Evolutionary conservation across 768 basidiomycete genomes (phyloP).

Genomic region (Psilocybe subaeruginosa): DNA sequence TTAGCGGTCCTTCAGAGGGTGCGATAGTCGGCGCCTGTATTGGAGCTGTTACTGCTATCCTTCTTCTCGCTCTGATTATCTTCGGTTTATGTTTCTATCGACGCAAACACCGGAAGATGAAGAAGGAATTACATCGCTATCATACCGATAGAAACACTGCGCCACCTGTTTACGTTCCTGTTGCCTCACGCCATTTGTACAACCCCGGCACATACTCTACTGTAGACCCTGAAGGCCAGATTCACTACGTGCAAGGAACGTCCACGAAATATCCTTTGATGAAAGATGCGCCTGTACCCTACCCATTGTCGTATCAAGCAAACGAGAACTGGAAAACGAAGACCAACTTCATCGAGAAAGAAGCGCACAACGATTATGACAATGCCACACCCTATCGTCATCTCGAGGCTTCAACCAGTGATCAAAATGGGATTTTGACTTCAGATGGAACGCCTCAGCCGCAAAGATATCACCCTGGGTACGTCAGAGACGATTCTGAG

Average conservation of each 20-base stretch:
- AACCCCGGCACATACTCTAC: not conserved
- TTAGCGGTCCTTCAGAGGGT: not conserved
- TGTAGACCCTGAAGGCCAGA: not conserved
- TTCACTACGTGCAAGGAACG: not conserved
- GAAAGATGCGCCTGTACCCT: not conserved
- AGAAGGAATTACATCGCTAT: not conserved
- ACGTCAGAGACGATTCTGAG: not conserved
- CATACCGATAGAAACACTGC: not conserved
- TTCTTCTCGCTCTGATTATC: not conserved
- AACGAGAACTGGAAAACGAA: not conserved
- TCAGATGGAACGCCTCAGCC: not conserved
- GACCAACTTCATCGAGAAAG: not conserved
- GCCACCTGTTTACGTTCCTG: not conserved
- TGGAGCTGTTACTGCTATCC: not conserved
- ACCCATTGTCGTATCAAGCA: not conserved
- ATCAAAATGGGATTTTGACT: not conserved
- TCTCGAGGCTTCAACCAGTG: not conserved
- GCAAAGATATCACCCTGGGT: not conserved
- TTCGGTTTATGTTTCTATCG: constrained; percentile 4
- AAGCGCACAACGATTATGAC: not conserved
- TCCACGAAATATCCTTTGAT: too few relatives aligned
- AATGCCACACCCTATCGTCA: not conserved
- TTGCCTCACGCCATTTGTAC: not conserved
- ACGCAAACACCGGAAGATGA: not conserved
- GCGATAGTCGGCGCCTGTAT: not conserved